Conservation (phyloP, 768 basidiomycete genomes). For the Cyathus striatus region DNA sequence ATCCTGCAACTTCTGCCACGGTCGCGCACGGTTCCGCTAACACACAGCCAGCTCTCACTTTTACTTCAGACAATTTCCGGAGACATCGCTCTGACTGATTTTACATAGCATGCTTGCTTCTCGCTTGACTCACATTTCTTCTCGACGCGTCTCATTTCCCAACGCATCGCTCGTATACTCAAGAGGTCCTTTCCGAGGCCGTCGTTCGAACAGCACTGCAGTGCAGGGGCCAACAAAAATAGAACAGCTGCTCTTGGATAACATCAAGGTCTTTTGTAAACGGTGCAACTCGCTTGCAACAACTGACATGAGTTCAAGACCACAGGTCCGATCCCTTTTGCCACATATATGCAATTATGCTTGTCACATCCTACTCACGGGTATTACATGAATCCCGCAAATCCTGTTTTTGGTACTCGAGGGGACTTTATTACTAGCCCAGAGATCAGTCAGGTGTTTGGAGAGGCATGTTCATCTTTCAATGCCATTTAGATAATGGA, state of each 20-base stretch:
- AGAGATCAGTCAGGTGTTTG: conserved; percentile 94
- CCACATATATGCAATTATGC: conserved; percentile 90
- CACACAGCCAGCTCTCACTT: too few relatives aligned
- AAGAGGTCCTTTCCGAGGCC: too few relatives aligned
- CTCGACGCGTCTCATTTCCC: background rate
- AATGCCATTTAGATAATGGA: conserved; percentile 7
- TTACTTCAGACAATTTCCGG: too few relatives aligned
- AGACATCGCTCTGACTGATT: too few relatives aligned
- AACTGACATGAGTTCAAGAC: conserved; percentile 40
- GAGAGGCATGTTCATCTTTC: conserved; percentile 62
- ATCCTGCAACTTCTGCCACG: conserved; percentile 1
- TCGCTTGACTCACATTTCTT: too few relatives aligned
- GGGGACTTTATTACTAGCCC: conserved; percentile 98
- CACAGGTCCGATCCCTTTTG: conserved; percentile 83
- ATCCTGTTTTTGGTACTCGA: conserved; percentile 75
- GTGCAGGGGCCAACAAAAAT: background rate
- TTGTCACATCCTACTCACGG: conserved; percentile 87
- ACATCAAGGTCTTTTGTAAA: conserved; percentile 53
- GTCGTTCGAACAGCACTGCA: background rate
- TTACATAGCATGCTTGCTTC: too few relatives aligned
- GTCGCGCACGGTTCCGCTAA: too few relatives aligned
- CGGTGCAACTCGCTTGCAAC: background rate
- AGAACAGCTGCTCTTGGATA: conserved; percentile 47
- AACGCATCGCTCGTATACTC: too few relatives aligned
- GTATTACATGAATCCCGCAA: conserved; percentile 78